Base-by-base conservation (phyloP, 305 asterid genomes). In the Fraxinus albicans region DNA sequence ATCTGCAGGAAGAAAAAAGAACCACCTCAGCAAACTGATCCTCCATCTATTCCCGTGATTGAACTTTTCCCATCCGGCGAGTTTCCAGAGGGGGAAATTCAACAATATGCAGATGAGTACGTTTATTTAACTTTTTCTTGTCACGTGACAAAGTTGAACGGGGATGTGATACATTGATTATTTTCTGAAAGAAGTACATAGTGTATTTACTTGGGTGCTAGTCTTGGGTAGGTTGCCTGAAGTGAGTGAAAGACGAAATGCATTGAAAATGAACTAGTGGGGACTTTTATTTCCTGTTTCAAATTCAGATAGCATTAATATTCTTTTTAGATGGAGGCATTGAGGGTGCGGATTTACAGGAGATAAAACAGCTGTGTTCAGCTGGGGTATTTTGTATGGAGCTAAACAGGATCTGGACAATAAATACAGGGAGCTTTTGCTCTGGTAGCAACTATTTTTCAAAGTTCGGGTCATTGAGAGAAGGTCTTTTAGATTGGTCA, bases 81-180 rank as follows among this genome's bases (percentile, higher is more conserved):
- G 84, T 96, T 92, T 85, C 98, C 98, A 2, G 97, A 94, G 95
- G 98, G 99, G 86, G 99, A 96, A 93, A 93, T 96, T 89, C 99
- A 92, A 85, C 90, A 96, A 76, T 96, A 96, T 85, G 92, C 93
- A 87, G 95, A 96, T 82, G 98, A 96, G 99, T 96, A 94, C 50
- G 98, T 88, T 78, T 86, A 77, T 40, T 83, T 63, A 77, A 74
- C 2, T 15, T 67, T 81, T 25, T 1, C 5, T 55, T 74, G 35
- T 72, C 72, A 55, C 21, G 6, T 0, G 21, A 29, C 75, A 31
- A n/a, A 38, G 40, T 69, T 3, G 75, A 69, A 12, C 5, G 27
- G 21, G 40, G 36, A 69, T 29, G 31, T 69, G 40, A 13, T 69
- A 27, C 13, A 31, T 69, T 29, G 40, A 10, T 12, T 69, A 31